Conservation (phyloP, 2,329 filamentous ascomycete species). For the Elsinoe necatrix region DNA sequence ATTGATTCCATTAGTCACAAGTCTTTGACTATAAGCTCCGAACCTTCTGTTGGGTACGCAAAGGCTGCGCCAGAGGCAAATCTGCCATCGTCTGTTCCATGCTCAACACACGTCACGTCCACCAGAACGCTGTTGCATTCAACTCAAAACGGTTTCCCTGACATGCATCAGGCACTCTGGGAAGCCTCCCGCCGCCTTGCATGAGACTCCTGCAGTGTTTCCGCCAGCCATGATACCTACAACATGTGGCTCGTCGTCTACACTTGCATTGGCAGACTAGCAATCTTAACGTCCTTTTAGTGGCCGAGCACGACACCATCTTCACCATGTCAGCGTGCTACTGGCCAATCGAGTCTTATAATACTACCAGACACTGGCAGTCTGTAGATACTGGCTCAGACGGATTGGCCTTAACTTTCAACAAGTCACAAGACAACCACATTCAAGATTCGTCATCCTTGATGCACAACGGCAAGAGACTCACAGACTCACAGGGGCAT, state of each 20-base stretch:
- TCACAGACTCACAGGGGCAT: not conserved
- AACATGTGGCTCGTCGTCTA: not conserved
- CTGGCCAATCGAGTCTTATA: not conserved
- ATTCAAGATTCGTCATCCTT: not conserved
- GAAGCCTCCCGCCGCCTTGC: not conserved
- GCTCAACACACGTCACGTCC: constrained; percentile 1
- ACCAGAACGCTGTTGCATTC: not conserved
- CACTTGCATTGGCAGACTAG: not conserved
- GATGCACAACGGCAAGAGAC: not conserved
- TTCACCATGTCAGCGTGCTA: not conserved
- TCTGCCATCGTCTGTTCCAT: not conserved
- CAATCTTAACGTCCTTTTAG: not conserved
- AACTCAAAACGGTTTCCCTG: constrained; percentile 3
- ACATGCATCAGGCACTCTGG: not conserved
- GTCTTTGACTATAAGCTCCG: not conserved
- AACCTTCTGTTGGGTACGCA: not conserved
- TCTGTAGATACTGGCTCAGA: not conserved
- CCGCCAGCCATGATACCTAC: not conserved
- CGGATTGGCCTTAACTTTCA: not conserved
- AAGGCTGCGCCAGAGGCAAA: not conserved
- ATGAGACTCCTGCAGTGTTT: not conserved
- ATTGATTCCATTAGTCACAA: not conserved
- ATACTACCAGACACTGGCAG: not conserved
- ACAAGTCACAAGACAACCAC: not conserved
- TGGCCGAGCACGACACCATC: not conserved